phyloP scores from a whole-genome alignment of 352 stramenopile genomes.

The Phytophthora foliorum region DNA sequence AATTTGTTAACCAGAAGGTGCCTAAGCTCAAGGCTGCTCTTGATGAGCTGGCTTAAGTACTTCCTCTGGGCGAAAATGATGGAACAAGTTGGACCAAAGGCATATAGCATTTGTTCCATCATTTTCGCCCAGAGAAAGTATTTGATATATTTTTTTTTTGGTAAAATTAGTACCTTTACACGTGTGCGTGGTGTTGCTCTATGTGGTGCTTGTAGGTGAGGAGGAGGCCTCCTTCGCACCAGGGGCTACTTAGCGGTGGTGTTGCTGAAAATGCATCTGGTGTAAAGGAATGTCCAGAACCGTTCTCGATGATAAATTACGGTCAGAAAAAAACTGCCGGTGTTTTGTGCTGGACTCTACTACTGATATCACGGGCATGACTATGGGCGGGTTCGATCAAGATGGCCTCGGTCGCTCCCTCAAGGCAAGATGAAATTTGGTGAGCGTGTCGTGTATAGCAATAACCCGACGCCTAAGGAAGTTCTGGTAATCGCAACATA shows the following conservation, averaged over 20 bases:
- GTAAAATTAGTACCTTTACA: neutral
- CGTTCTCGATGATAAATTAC: constrained; percentile 22
- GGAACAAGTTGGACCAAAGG: too few relatives aligned
- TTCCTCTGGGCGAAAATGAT: too few relatives aligned
- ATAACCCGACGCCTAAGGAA: constrained; percentile 58
- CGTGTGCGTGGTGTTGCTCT: constrained; percentile 4
- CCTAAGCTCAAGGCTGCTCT: constrained; percentile 6
- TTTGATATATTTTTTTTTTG: too few relatives aligned
- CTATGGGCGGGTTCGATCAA: constrained; percentile 55
- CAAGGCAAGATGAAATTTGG: constrained; percentile 37
- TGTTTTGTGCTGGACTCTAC: too few relatives aligned
- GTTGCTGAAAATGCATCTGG: constrained; percentile 1
- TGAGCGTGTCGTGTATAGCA: constrained; percentile 50
- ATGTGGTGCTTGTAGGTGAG: constrained; percentile 19
- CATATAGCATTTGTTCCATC: too few relatives aligned
- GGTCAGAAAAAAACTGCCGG: constrained; percentile 25
- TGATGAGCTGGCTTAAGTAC: neutral
- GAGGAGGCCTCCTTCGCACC: constrained; percentile 19
- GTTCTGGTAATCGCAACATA: too few relatives aligned
- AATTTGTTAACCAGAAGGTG: constrained; percentile 4
- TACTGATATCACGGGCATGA: constrained; percentile 64
- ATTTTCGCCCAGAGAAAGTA: too few relatives aligned
- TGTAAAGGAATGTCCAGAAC: too few relatives aligned
- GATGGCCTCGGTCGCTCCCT: constrained; percentile 62
- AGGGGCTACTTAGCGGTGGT: constrained; percentile 8